phyloP scores from a whole-genome alignment of 495 filamentous ascomycete genomes.

The Penicillium goetzii region DNA sequence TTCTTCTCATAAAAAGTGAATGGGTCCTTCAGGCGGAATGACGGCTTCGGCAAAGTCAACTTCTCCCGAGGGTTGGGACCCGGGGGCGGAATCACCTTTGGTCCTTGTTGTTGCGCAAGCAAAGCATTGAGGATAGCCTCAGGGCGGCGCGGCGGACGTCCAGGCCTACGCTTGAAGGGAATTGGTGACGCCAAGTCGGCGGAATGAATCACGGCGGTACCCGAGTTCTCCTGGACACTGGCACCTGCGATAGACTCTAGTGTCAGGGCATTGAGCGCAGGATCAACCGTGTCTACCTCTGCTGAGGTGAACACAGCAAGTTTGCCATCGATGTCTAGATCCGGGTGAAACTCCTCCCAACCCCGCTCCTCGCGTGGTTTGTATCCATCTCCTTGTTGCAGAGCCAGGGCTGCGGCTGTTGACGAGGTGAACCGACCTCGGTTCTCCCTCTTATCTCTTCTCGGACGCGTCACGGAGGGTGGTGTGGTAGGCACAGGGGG shows the following conservation, averaged over 20 bases:
- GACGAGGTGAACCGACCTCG: conserved; percentile 71
- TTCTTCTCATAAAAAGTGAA: conserved; percentile 66
- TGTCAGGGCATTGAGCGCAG: conserved; percentile 39
- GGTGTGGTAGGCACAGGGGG: conserved; percentile 46
- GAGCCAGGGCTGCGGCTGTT: conserved; percentile 79
- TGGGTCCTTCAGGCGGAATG: conserved; percentile 59
- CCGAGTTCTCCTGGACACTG: conserved; percentile 20
- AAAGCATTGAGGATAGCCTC: conserved; percentile 65
- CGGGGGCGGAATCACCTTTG: conserved; percentile 62
- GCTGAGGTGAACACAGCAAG: conserved; percentile 79
- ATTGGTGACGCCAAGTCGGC: conserved; percentile 37
- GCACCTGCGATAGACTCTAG: conserved; percentile 35
- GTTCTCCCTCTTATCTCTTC: conserved; percentile 54
- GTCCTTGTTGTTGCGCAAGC: conserved; percentile 60
- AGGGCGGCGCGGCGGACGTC: conserved; percentile 63
- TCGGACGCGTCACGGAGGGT: conserved; percentile 51
- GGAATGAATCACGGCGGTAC: conserved; percentile 19
- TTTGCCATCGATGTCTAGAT: conserved; percentile 81
- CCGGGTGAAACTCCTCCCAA: conserved; percentile 96
- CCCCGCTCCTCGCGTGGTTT: conserved; percentile 95
- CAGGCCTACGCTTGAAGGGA: conserved; percentile 61
- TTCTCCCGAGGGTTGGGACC: conserved; percentile 69
- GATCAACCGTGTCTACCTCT: conserved; percentile 72
- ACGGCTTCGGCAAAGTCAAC: conserved; percentile 66
- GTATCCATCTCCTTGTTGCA: conserved; percentile 89